phyloP scores from a whole-genome alignment of 805 yeast species.

The Myxozyma lipomycoides region DNA sequence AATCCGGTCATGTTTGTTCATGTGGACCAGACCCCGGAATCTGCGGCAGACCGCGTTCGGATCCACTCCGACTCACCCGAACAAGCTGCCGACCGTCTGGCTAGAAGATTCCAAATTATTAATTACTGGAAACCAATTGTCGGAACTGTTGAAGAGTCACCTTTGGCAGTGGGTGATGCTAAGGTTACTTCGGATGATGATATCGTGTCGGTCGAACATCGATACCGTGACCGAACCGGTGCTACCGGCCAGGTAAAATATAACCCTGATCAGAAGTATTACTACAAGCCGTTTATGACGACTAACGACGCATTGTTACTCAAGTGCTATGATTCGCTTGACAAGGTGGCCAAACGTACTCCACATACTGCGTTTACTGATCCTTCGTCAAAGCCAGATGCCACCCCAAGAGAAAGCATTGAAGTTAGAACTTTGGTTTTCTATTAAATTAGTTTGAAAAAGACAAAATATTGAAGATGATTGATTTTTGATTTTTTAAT shows the following conservation, averaged over 20 bases:
- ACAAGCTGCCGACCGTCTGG: conserved; percentile 24
- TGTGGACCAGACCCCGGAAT: conserved; percentile 30
- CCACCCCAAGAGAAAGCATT: conserved; percentile 30
- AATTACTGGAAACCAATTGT: conserved; percentile 31
- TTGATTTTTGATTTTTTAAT: neutral
- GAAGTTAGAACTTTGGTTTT: conserved; percentile 31
- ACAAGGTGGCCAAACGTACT: conserved; percentile 28
- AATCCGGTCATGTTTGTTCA: conserved; percentile 29
- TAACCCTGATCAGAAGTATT: conserved; percentile 27
- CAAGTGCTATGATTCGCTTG: conserved; percentile 29
- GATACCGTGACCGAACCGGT: conserved; percentile 28
- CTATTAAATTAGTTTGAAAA: conserved; percentile 1
- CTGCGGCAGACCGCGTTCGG: conserved; percentile 28
- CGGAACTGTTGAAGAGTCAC: conserved; percentile 26
- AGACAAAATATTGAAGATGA: conserved; percentile 4
- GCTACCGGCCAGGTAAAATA: conserved; percentile 28
- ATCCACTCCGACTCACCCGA: conserved; percentile 25
- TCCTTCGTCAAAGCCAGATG: conserved; percentile 26
- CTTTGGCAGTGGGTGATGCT: conserved; percentile 31
- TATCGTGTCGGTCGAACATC: conserved; percentile 26
- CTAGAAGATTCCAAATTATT: conserved; percentile 28
- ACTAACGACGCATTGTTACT: conserved; percentile 26
- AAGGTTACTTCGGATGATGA: conserved; percentile 15
- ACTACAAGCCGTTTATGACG: conserved; percentile 26
- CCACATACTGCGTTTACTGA: conserved; percentile 32